These are phyloP conservation scores for Typha latifolia DNA, from an alignment of 176 grass and related monocot species.

Conservation along the genomic window DNA sequence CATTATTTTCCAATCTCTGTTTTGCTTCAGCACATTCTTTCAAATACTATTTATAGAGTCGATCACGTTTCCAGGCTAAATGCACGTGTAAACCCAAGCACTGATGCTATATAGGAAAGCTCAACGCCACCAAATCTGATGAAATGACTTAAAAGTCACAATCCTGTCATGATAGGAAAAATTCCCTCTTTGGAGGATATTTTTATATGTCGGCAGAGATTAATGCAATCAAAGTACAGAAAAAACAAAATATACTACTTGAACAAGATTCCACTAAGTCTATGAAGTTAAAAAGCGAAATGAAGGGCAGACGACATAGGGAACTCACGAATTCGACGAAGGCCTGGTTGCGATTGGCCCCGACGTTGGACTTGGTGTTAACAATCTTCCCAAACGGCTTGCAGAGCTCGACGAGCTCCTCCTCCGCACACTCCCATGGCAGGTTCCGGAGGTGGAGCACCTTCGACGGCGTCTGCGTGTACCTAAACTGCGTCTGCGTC, in stretches of 20 bases:
- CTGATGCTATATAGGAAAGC: no score
- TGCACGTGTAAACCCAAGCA: no score
- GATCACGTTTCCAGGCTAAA: no score
- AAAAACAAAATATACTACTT: neutral
- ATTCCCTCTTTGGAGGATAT: no score
- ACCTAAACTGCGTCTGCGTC: constrained; percentile 67
- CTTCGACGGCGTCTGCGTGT: constrained; percentile 89
- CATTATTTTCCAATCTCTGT: no score
- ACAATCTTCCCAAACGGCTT: constrained; percentile 89
- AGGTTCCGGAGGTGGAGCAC: constrained; percentile 92
- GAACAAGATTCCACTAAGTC: neutral
- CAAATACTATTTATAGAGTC: no score
- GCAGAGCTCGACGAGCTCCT: constrained; percentile 91
- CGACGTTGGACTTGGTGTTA: constrained; percentile 81
- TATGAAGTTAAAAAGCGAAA: neutral
- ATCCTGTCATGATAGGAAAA: no score
- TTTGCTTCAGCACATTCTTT: no score
- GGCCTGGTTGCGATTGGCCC: constrained; percentile 91
- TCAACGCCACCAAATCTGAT: no score
- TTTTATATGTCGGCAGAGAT: no score
- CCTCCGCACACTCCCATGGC: constrained; percentile 82
- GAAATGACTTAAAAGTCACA: no score
- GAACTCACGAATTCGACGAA: constrained; percentile 86
- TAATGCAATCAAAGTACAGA: neutral
- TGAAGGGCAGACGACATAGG: neutral